Base-by-base conservation (phyloP, 305 asterid genomes). In the Fraxinus greggii region DNA sequence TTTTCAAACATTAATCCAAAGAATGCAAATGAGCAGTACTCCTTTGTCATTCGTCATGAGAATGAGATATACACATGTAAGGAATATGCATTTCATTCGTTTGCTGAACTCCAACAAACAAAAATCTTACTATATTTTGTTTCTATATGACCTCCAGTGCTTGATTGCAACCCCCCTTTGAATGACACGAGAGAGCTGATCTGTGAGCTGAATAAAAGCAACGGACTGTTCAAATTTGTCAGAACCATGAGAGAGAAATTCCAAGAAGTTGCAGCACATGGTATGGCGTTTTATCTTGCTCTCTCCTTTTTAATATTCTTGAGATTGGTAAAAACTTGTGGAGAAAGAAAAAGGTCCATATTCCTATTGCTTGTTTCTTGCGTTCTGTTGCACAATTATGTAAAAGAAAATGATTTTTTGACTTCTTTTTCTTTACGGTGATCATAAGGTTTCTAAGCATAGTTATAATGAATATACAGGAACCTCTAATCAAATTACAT, bases 201-300 rank as follows among this genome's bases (percentile, higher is more conserved):
- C 35, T 31, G 38, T 15, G 97, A 97, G 88, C 86, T 97, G 79
- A 97, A 97, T 81, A 85, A 78, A 76, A 93, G 86, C 92, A 94
- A 97, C 73, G 97, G 93, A 76, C 88, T 95, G 36, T 95, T 90
- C 93, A 89, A 93, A 86, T 95, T 97, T 84, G 99, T 93, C 81
- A 89, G 98, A 87, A 90, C 85, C 81, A 90, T 97, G 98, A 92
- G 98, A 82, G 92, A 86, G 85, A 92, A 90, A 81, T 97, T 97
- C 88, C 98, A 91, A 91, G 92, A 89, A 88, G 89, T 94, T 80
- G 91, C 91, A 69, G 77, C 87, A 67, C 74, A 70, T 76, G 98
- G 98, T 96, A 88, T 51, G 88, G 12, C 80, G 76, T 79, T 82
- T 31, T 76, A 38, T 82, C 82, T 84, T 80, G 78, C 75, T 54